Base-by-base conservation (phyloP, 1,139 yeast species). In the Kodamaea derodonti region DNA sequence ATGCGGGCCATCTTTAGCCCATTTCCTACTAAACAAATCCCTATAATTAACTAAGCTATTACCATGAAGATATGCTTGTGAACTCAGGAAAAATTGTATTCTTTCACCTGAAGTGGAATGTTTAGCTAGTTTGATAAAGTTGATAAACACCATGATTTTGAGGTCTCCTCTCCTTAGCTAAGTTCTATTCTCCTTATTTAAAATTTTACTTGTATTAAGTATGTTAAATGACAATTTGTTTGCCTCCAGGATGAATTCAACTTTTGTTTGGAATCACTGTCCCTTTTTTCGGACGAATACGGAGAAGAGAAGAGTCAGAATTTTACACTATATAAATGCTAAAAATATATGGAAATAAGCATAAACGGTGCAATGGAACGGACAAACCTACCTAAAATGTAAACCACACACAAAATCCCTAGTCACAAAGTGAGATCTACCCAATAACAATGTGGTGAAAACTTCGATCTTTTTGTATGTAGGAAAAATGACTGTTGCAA, bases 81-180 rank as follows among this genome's bases (percentile, higher is more conserved):
- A 58, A 36, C 67, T 58, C 43, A 64, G 72, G 45, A 69, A 69
- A 47, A 69, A 69, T 44, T 55, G 62, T 30, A 65, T 44, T 36
- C 51, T 48, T 22, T 51, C 59, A 24, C 46, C 49, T 27, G 41
- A 45, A 9, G 22, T 7, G 12, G 49, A 37, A 24, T 34, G 39
- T 45, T 46, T 50, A n/a, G 55, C 56, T 40, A 45, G 54, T 43
- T 58, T 58, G 30, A 60, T 56, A 42, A 61, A 52, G 39, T 48
- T 49, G 33, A 51, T 41, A 40, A 57, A 56, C 37, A 36, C 28
- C 28, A 25, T 25, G 7, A 24, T 24, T n/a, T n/a, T n/a, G n/a
- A n/a, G n/a, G n/a, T n/a, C n/a, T n/a, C n/a, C n/a, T n/a, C n/a
- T n/a, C n/a, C n/a, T n/a, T n/a, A n/a, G n/a, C n/a, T n/a, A n/a